Percentiles rank a stretch among this genome's conserved stretches.
Evolutionary conservation across 441 rosid genomes (phyloP).

Genomic region (Mallotus repandus): DNA sequence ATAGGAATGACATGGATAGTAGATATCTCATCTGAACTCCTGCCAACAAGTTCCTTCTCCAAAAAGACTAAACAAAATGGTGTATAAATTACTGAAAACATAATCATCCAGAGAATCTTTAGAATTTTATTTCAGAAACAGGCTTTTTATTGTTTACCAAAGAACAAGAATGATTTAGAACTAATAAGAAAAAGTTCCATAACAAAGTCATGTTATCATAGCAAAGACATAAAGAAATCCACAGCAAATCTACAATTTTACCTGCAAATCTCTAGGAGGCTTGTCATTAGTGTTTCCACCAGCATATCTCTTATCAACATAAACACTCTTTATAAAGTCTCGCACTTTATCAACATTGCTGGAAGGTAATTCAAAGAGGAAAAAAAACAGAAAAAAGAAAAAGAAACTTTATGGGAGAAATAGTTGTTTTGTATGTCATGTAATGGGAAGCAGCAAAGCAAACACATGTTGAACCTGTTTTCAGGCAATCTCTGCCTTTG

Average conservation of each 20-base stretch:
- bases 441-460: conserved; percentile 16
- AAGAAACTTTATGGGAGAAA: conserved; percentile 5
- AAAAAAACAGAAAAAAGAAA: conserved; percentile 13
- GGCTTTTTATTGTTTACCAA: not conserved
- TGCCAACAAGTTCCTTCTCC: not conserved
- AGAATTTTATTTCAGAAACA: not conserved
- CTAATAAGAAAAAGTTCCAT: not conserved
- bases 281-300: conserved; percentile 63
- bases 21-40: not conserved
- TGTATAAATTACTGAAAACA: not conserved
- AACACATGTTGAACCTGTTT: conserved; percentile 55
- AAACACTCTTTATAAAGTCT: conserved; percentile 79
- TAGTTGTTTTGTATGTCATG: not conserved
- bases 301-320: conserved; percentile 76
- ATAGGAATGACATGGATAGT: conserved; percentile 7
- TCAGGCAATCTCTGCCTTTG: conserved; percentile 86
- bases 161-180: conserved; percentile 2
- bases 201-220: not conserved
- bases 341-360: conserved; percentile 78
- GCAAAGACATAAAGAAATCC: too few species aligned
- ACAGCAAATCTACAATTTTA: conserved; percentile 22
- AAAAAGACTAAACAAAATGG: not conserved
- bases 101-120: not conserved
- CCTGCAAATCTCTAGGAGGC: conserved; percentile 82
- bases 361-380: conserved; percentile 18